Conservation (phyloP, 768 basidiomycete species). For the Tricholoma hemisulphureum region DNA sequence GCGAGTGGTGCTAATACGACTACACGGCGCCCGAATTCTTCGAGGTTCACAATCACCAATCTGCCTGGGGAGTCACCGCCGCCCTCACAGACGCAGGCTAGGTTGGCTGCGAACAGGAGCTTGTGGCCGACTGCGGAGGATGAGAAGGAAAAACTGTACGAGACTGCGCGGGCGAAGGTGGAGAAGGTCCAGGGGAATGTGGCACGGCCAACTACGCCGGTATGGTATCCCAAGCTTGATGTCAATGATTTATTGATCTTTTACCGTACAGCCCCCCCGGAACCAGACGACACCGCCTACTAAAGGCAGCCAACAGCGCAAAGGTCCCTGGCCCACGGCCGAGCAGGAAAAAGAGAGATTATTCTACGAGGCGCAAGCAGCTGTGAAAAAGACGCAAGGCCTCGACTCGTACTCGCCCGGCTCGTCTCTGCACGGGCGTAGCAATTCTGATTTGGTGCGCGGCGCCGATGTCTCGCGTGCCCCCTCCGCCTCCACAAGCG, state of each 20-base stretch:
- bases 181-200: conserved; percentile 50
- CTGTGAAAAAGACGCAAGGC: conserved; percentile 59
- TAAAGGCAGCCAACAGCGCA: conserved; percentile 16
- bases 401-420: conserved; percentile 25
- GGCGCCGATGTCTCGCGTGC: conserved; percentile 10
- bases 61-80: conserved; percentile 15
- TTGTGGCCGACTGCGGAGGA: conserved; percentile 57
- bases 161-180: conserved; percentile 60
- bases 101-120: neutral
- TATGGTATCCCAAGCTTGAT: conserved; percentile 13
- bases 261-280: conserved; percentile 22
- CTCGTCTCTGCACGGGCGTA: conserved; percentile 24
- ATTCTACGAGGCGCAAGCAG: conserved; percentile 66
- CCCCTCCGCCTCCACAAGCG: neutral
- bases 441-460: conserved; percentile 17
- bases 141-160: conserved; percentile 67
- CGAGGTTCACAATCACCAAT: conserved; percentile 43
- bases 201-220: conserved; percentile 31
- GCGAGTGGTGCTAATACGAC: conserved; percentile 12
- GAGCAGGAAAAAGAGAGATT: conserved; percentile 76
- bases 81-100: conserved; percentile 17
- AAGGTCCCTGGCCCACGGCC: conserved; percentile 57
- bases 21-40: conserved; percentile 17
- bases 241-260: neutral
- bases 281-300: conserved; percentile 15